Evolutionary conservation across 1,284 basidiomycete species (phyloP), one percentile per base, ranked within the genome.

Genomic region (Malassezia equina): DNA sequence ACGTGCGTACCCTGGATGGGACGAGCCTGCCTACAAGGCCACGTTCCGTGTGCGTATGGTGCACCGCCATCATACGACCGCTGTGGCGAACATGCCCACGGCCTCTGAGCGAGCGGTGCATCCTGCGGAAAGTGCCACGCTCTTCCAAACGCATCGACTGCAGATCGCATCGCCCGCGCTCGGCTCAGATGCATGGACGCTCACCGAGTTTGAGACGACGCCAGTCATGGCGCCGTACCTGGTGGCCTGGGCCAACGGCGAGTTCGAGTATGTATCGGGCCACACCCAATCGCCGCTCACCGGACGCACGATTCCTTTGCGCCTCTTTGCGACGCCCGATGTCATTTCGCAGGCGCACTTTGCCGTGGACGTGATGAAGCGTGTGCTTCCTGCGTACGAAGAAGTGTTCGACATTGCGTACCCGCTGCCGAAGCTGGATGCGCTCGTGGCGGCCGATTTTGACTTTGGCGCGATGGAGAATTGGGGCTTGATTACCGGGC

Each of bases 391-490:
- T 19, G 76, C 91, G n/a, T 96, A 95, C 74, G 93, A 98, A 76
- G 80, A 88, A 73, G 81, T 75, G 32, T 93, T 93, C 67, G 84
- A 89, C 64, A 83, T 93, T 62, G 86, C 86, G 60, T 94, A 86
- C 75, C 89, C 91, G 21, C 79, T 95, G 44, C 89, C 91, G 15
- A 95, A 96, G 60, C 65, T 75, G 53, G 75, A 76, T 60, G 62
- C 73, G 2, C 66, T 76, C 27, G 71, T 76, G 28, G 70, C 70
- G 33, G 69, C 72, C 33, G 88, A 93, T 75, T 93, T 93, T 64
- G 90, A 93, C 73, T 84, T 86, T 29, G 88, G 87, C 49, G 90
- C 89, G 2, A 93, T 91, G 90, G 90, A 95, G 78, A 94, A 94
- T 75, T 69, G 76, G 62, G 68, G 90, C 54, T 78, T 95, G 55